These are phyloP conservation scores for Penicillium macrosclerotiorum DNA, from an alignment of 495 filamentous ascomycete genomes.

Conservation along the genomic window DNA sequence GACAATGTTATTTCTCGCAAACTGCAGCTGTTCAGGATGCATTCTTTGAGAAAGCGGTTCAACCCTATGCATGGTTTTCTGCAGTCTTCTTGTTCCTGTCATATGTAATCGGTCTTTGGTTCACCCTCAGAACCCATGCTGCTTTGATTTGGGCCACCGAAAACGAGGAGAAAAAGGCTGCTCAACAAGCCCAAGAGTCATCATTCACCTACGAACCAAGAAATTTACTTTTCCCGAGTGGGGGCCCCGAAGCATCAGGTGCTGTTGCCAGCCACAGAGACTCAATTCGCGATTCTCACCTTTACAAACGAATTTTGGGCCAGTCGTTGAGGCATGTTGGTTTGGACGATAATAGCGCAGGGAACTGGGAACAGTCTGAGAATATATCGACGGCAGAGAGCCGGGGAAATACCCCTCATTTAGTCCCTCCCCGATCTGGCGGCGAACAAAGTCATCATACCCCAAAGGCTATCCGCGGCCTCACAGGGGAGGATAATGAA, in stretches of 20 bases:
- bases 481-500: constrained; percentile 77
- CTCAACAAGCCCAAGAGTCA: constrained; percentile 33
- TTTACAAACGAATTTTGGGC: constrained; percentile 91
- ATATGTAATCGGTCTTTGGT: constrained; percentile 92
- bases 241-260: constrained; percentile 29
- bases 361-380: constrained; percentile 40
- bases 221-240: constrained; percentile 30
- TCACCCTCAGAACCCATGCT: constrained; percentile 93
- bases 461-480: constrained; percentile 47
- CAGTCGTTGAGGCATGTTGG: constrained; percentile 83
- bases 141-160: constrained; percentile 95
- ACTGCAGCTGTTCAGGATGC: constrained; percentile 77
- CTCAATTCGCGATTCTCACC: constrained; percentile 73
- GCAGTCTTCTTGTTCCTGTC: constrained; percentile 85
- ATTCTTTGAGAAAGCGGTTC: constrained; percentile 87
- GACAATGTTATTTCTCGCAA: constrained; percentile 91
- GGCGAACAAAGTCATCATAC: constrained; percentile 17
- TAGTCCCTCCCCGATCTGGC: constrained; percentile 60
- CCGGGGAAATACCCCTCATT: constrained; percentile 52
- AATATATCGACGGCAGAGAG: constrained; percentile 16
- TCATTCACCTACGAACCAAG: constrained; percentile 41
- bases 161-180: constrained; percentile 65
- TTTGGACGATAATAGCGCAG: constrained; percentile 50
- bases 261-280: constrained; percentile 26
- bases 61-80: constrained; percentile 87